These are phyloP conservation scores for Leishmania braziliensis DNA, from an alignment of 208 protist genomes.

Conservation along the genomic window DNA sequence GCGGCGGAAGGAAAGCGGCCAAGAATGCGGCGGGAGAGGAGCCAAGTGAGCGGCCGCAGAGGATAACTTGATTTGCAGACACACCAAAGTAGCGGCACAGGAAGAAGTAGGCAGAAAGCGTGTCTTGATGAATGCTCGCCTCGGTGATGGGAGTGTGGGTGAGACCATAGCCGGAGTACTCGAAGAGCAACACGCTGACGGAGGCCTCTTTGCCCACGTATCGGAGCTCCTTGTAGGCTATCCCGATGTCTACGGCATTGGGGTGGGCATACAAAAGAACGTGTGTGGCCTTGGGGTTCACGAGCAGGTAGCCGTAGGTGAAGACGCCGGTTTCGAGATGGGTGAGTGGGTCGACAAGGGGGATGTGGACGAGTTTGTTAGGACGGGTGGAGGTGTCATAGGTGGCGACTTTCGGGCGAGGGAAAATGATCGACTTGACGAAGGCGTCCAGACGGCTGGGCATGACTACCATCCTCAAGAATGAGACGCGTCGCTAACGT, in stretches of 20 bases:
- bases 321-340: slow-evolving; percentile 57
- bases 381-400: slow-evolving; percentile 54
- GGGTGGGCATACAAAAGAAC: slow-evolving; percentile 85
- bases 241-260: slow-evolving; percentile 86
- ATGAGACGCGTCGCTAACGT: background rate
- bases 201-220: slow-evolving; percentile 56
- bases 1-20: slow-evolving; percentile 39
- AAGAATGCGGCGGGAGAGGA: slow-evolving; percentile 60
- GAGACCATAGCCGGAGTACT: slow-evolving; percentile 88
- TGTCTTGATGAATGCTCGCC: slow-evolving; percentile 63
- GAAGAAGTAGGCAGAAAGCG: slow-evolving; percentile 71
- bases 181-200: slow-evolving; percentile 69
- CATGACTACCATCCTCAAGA: slow-evolving; percentile 25
- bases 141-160: slow-evolving; percentile 54
- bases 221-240: slow-evolving; percentile 71
- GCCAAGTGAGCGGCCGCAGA: slow-evolving; percentile 86
- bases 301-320: slow-evolving; percentile 61
- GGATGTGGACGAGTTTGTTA: slow-evolving; percentile 62
- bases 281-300: slow-evolving; percentile 53
- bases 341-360: slow-evolving; percentile 49
- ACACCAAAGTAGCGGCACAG: slow-evolving; percentile 51
- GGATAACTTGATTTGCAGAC: slow-evolving; percentile 58
- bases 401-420: slow-evolving; percentile 55
- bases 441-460: slow-evolving; percentile 58
- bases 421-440: slow-evolving; percentile 78